Base-by-base conservation (phyloP, 352 stramenopile genomes). In the Phytopythium aichiense region DNA sequence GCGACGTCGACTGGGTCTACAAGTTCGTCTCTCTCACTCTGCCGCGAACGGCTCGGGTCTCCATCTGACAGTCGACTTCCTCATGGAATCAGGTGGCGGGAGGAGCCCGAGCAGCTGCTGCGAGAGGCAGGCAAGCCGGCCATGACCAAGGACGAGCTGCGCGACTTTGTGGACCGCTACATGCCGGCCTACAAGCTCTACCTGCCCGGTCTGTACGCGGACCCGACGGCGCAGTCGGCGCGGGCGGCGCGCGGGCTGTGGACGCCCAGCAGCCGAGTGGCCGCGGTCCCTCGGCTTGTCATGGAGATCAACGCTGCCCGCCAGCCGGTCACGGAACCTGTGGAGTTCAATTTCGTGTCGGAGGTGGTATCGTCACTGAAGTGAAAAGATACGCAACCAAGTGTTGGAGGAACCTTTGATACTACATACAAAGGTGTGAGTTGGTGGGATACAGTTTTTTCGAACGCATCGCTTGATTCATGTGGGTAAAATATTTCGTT, bases 81-180 rank as follows among this genome's bases (percentile, higher is more conserved):
- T 40, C 35, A 16, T 50, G 43, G 6, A 2, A 33, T 16, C 55
- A 92, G 84, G 60, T 96, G 88, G 88, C 77, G 88, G 18, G 84
- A 94, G 60, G 73, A 96, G 65, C 84, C 79, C 31, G 88, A 96
- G 66, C 69, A 73, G 58, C 68, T 90, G 9, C 61, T 95, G 54
- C 77, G 87, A 9, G 65, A 68, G 25, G 72, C 79, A 6, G 76
- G 69, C 37, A 91, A 89, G 48, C 76, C 82, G 48, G 82, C 80
- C 18, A 74, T 94, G 58, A 85, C 78, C 4, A 48, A 72, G 15
- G 71, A 74, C 37, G 68, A 94, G 65, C 82, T 96, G 49, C 75
- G 76, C 35, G 84, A 93, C 70, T 96, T 96, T 68, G 81, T 96
- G 46, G 82, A 94, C 60, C 84, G 88, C 63, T 96, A 91, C 66